These are phyloP conservation scores for Sporisorium exsertum DNA, from an alignment of 1,284 basidiomycete genomes.

Conservation along the genomic window DNA sequence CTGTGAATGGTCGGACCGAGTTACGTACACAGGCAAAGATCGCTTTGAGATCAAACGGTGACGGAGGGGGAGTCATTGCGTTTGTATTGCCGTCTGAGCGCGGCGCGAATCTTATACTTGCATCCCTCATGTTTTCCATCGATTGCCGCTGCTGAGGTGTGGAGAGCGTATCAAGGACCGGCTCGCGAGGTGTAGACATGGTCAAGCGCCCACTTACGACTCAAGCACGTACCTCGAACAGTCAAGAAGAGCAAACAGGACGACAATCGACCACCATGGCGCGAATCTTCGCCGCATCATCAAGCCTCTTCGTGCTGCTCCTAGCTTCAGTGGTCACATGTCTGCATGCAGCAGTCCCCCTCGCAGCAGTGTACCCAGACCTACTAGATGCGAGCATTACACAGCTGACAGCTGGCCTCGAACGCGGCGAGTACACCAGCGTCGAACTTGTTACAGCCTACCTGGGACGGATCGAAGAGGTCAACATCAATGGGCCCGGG, in stretches of 20 bases:
- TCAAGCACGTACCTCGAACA: neutral
- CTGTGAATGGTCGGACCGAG: neutral
- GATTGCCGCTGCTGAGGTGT: neutral
- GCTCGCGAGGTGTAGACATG: neutral
- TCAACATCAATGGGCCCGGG: constrained; percentile 73
- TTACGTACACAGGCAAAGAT: neutral
- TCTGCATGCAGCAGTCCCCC: constrained; percentile 2
- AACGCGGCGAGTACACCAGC: constrained; percentile 14
- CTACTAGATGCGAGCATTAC: constrained; percentile 36
- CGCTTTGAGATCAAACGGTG: too few species aligned
- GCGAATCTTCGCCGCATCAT: constrained; percentile 5
- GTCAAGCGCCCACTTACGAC: too few species aligned
- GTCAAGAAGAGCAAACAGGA: neutral
- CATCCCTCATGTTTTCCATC: neutral
- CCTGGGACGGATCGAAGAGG: constrained; percentile 78
- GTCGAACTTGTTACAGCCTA: constrained; percentile 72
- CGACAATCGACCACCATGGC: neutral
- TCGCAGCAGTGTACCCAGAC: constrained; percentile 20
- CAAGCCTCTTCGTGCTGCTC: constrained; percentile 18
- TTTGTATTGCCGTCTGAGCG: neutral
- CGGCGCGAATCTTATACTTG: neutral
- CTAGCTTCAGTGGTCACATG: constrained; percentile 14
- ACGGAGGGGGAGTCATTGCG: neutral
- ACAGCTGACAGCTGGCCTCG: constrained; percentile 27
- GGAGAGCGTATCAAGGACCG: neutral